Evolutionary conservation across 1,284 basidiomycete species (phyloP), one percentile per base, ranked within the genome.

Genomic region (Malassezia japonica): DNA sequence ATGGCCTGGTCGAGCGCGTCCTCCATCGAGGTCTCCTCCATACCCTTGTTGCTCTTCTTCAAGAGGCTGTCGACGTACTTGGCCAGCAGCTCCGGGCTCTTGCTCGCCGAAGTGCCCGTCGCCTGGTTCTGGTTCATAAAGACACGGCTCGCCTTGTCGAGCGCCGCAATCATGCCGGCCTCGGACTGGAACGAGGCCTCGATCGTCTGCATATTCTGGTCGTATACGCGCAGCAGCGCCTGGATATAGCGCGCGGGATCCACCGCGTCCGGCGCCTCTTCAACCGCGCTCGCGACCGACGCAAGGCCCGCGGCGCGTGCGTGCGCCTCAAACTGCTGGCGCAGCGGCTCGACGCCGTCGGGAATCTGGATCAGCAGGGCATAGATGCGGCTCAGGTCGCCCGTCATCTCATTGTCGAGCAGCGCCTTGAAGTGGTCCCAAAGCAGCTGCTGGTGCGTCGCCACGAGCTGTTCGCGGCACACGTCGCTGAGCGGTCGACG

Each of bases 121-220:
- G 88, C 91, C 50, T 85, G 83, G 74, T 99, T 99, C 41, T 83
- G 80, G 74, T 99, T 99, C 73, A 92, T 87, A 72, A 92, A 96
- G 72, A 92, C 89, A 68, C 89, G 79, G 76, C 92, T 96, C 9
- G 94, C 94, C 64, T 78, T 77, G 76, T 98, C 94, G 37, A 99
- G 79, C 68, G 86, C 86, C 0, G 90, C 91, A 34, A 89, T 86
- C 74, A 98, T 98, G 1, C 90, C 90, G 31, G 90, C 84, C 75
- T 98, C 94, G 24, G 84, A 85, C 62, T 85, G 83, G 80, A 98
- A 98, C 58, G 87, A 88, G 50, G 86, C 80, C 46, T 83, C 80
- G 56, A 96, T 89, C 1, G 88, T 87, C 65, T 89, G 86, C 55
- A 84, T 83, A 75, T 90, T 94, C 80, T 89, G 91, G 65, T 81